phyloP scores from a whole-genome alignment of 208 protist genomes.

The Trypanosoma brucei region DNA sequence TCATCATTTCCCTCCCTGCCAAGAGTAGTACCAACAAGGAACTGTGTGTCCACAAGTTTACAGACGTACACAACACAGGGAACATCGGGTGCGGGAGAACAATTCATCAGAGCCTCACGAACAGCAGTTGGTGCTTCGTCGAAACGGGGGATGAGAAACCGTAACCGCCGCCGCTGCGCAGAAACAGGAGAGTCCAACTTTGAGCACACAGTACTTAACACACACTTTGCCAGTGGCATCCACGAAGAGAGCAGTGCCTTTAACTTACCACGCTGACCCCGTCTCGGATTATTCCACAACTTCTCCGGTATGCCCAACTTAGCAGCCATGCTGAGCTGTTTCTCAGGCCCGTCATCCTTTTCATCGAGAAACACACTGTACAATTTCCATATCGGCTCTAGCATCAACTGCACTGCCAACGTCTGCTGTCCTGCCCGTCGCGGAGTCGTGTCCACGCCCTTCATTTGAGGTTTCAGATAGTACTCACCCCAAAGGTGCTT shows the following conservation, averaged over 20 bases:
- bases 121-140: conserved; percentile 27
- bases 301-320: conserved; percentile 68
- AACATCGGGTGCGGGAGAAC: conserved; percentile 49
- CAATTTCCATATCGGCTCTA: conserved; percentile 95
- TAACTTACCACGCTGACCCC: conserved; percentile 59
- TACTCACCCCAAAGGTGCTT: conserved; percentile 95
- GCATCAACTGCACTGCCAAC: conserved; percentile 95
- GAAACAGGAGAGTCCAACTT: conserved; percentile 84
- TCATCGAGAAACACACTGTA: conserved; percentile 83
- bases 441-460: conserved; percentile 73
- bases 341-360: conserved; percentile 66
- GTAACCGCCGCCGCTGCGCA: conserved; percentile 74
- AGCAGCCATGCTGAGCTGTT: conserved; percentile 51
- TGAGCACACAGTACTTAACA: conserved; percentile 85
- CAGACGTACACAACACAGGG: conserved; percentile 83
- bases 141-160: conserved; percentile 65
- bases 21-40: conserved; percentile 60
- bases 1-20: conserved; percentile 42
- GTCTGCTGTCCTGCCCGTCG: conserved; percentile 75
- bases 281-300: conserved; percentile 74
- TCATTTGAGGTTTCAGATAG: conserved; percentile 94
- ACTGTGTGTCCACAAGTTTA: conserved; percentile 85
- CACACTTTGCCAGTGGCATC: conserved; percentile 91
- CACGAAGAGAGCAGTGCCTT: conserved; percentile 88
- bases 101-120: conserved; percentile 49